Evolutionary conservation across 192 early-diverging fungal genomes (phyloP).

Genomic region (Gigaspora rosea): DNA sequence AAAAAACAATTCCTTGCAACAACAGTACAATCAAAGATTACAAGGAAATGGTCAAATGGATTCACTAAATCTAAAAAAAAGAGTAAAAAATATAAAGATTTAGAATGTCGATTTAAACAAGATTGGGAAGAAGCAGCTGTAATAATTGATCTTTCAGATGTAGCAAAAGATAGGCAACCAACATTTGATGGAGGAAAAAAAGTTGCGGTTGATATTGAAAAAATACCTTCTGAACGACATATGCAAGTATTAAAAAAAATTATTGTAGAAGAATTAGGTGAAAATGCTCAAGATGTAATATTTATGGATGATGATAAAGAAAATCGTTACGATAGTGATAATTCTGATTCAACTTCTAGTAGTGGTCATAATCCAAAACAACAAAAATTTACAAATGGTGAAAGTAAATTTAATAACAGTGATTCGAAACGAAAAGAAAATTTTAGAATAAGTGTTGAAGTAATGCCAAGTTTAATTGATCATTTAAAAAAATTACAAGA

Average conservation of each 20-base stretch:
- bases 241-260: conserved; percentile 47
- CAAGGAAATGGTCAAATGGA: conserved; percentile 9
- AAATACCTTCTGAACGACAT: conserved; percentile 46
- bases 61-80: conserved; percentile 1
- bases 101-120: conserved; percentile 38
- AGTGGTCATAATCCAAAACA: background rate
- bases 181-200: conserved; percentile 32
- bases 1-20: background rate
- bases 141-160: conserved; percentile 46
- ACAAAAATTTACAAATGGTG: conserved; percentile 6
- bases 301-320: conserved; percentile 9
- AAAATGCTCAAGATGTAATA: conserved; percentile 36
- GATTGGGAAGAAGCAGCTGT: conserved; percentile 50
- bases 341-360: background rate
- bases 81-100: conserved; percentile 41
- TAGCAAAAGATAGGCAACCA: conserved; percentile 40
- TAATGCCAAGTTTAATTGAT: conserved; percentile 43
- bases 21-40: background rate
- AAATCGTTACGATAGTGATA: background rate
- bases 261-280: conserved; percentile 38
- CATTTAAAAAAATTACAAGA: conserved; percentile 41
- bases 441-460: conserved; percentile 45
- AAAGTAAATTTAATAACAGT: background rate
- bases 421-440: conserved; percentile 40
- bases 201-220: conserved; percentile 36